phyloP scores from a whole-genome alignment of 805 yeast genomes.

The Metschnikowia orientalis region DNA sequence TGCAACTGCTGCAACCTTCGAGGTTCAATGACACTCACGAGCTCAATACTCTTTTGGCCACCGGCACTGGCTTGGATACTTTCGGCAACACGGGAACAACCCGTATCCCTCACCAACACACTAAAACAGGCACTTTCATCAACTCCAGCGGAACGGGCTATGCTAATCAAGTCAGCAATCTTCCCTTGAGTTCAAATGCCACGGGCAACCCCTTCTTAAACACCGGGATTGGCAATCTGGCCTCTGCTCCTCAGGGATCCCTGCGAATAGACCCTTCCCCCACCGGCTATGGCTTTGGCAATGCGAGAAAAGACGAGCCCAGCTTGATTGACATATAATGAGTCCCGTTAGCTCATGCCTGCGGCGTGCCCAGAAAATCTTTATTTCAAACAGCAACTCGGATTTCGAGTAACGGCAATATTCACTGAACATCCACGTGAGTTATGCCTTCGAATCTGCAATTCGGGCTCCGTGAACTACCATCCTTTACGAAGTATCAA shows the following conservation, averaged over 20 bases:
- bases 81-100: conserved; percentile 83
- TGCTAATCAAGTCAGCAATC: conserved; percentile 41
- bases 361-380: too few relatives aligned
- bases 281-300: conserved; percentile 95
- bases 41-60: conserved; percentile 71
- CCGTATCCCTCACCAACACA: conserved; percentile 90
- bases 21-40: conserved; percentile 49
- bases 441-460: too few relatives aligned
- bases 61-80: conserved; percentile 90
- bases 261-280: conserved; percentile 66
- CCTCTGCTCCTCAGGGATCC: conserved; percentile 27
- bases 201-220: conserved; percentile 59
- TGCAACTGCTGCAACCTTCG: conserved; percentile 20
- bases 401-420: too few relatives aligned
- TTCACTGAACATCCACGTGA: too few relatives aligned
- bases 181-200: conserved; percentile 32
- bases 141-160: conserved; percentile 87
- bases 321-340: conserved; percentile 45
- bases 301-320: conserved; percentile 52
- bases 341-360: too few relatives aligned
- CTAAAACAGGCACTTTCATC: conserved; percentile 73
- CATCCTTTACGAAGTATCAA: too few relatives aligned
- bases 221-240: conserved; percentile 48
- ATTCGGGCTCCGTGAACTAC: too few relatives aligned
- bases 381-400: too few relatives aligned